A percentile compares a stretch with the other conserved stretches of the same genome.
Conservation (phyloP, 257 asterid genomes). For the Solanum lycopersicoides region DNA sequence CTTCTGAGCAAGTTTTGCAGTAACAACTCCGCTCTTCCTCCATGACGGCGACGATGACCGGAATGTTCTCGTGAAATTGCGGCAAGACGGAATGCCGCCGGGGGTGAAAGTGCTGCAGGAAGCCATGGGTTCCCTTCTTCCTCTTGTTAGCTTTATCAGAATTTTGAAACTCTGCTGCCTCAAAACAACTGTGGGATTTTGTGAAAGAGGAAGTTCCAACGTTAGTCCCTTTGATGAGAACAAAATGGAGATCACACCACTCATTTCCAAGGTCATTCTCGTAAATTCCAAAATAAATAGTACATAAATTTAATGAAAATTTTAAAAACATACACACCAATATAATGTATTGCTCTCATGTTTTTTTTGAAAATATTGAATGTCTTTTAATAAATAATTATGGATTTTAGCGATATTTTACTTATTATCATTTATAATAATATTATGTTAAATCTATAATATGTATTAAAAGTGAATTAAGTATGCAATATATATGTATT, state of each 20-base stretch:
- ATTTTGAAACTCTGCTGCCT: not conserved
- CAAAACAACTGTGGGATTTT: not conserved
- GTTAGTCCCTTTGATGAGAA: too few relatives aligned
- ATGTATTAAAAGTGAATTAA: too few relatives aligned
- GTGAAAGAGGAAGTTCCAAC: not conserved
- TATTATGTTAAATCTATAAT: too few relatives aligned
- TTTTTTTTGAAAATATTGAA: too few relatives aligned
- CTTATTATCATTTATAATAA: too few relatives aligned
- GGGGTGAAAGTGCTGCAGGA: not conserved
- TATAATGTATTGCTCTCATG: too few relatives aligned
- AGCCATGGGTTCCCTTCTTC: not conserved
- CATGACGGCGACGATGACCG: not conserved
- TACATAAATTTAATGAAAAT: not conserved
- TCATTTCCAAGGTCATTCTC: not conserved
- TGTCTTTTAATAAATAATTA: too few relatives aligned
- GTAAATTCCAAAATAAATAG: not conserved
- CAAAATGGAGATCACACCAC: not conserved
- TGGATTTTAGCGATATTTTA: too few relatives aligned
- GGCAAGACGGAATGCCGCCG: not conserved
- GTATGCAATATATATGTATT: too few relatives aligned
- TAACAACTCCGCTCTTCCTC: not conserved
- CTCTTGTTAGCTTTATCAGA: not conserved
- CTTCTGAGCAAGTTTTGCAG: conserved; percentile 14
- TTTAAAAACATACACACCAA: not conserved
- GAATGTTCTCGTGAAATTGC: not conserved